Base-by-base conservation (phyloP, 768 basidiomycete species). In the Amanita polypyramis region DNA sequence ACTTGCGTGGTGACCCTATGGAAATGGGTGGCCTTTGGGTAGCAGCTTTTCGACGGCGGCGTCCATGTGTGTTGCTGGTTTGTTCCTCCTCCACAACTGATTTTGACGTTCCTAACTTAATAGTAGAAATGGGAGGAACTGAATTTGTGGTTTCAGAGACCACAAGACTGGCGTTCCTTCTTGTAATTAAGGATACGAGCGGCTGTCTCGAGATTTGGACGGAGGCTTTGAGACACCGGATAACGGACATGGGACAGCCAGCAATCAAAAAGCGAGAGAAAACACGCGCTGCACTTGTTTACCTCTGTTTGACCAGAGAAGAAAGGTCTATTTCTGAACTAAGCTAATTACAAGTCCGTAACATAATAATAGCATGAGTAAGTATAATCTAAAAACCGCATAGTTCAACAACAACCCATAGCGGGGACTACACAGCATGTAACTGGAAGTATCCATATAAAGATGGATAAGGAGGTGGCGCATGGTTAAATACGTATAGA, bases 1-100 rank as follows among this genome's bases (percentile, higher is more conserved):
- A 89, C 62, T 75, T 61, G 19, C 77, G 69, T 2, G 80, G 82
- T 1, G 63, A 65, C 36, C 66, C 65, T 7, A 72, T 58, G 19
- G 73, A 74, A 42, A 83, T 81, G 11, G 61, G 51, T 3, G 83
- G 75, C 15, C 84, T 70, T 29, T 62, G 60, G 0, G 64, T 60
- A 11, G 55, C 52, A 25, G 58, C 54, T 47, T 61, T 66, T 25
- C 58, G 60, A 42, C 63, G 56, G 15, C 30, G 30, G 14, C 66
- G 59, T 6, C 64, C 66, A 53, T 58, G 57, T 3, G 64, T 61
- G 39, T 60, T 53, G 9, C 51, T 43, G 3, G 45, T 44, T 34
- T 36, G 39, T 2, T 36, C 32, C 29, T 54, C 36, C 30, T 53
- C 36, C 34, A 23, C 30, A 4, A 49, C 34, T 14, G 49, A 44